Conservation (phyloP, 495 filamentous ascomycete genomes). For the Trichoderma erinaceum region DNA sequence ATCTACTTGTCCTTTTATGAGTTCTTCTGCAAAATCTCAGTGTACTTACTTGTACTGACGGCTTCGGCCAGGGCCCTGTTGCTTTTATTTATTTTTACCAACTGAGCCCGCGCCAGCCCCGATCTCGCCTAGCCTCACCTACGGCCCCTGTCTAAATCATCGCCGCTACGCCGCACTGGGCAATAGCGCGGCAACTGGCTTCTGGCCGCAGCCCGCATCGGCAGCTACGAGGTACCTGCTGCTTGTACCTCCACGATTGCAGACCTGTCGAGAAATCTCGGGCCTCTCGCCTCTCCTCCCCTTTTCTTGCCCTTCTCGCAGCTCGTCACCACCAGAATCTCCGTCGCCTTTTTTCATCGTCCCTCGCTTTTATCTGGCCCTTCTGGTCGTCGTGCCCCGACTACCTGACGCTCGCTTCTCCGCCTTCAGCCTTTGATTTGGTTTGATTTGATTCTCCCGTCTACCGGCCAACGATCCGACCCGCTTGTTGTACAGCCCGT, state of each 20-base stretch:
- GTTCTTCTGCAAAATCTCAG: no score
- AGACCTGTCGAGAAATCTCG: not conserved
- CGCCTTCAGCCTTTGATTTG: not conserved
- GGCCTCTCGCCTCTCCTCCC: not conserved
- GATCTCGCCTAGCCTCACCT: not conserved
- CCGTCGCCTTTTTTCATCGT: not conserved
- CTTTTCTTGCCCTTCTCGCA: not conserved
- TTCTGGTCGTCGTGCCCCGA: not conserved
- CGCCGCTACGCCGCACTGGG: not conserved
- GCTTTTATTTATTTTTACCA: not conserved
- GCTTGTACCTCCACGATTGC: not conserved
- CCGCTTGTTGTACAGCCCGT: conserved; percentile 6
- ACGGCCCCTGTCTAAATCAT: not conserved
- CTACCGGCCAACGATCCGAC: conserved; percentile 5
- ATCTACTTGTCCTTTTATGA: no score
- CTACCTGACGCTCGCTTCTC: not conserved
- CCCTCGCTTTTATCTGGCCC: not conserved
- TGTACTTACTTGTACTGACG: not conserved
- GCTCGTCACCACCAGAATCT: not conserved
- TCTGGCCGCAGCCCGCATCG: conserved; percentile 4
- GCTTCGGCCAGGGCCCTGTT: not conserved
- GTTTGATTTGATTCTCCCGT: not conserved
- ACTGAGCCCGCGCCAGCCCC: not conserved
- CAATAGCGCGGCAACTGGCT: not conserved
- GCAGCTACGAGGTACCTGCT: conserved; percentile 3